Base-by-base conservation (phyloP, 2,329 filamentous ascomycete genomes). In the Calonectria pauciramosa region DNA sequence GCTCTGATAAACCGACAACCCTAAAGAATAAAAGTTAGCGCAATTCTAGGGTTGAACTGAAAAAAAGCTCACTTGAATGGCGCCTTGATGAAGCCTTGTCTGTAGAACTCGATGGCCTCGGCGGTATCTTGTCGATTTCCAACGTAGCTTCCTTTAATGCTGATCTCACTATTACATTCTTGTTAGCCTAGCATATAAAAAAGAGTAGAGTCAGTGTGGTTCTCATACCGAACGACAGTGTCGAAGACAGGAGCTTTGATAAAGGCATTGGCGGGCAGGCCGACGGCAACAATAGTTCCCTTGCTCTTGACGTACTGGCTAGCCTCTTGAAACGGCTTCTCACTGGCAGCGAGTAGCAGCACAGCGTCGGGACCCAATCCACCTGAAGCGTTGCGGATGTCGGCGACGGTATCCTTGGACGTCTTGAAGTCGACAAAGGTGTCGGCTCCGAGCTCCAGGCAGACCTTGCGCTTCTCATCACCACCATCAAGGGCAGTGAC, bases 291-390 rank as follows among this genome's bases (percentile, higher is more conserved):
- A 80, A 98, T 93, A 18, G 91, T 91, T 69, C 96, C 96, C 71
- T 93, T 92, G 71, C 94, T 91, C 73, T 95, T 93, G 74, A 97
- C 93, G 84, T 98, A 98, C 85, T 91, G 93, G 68, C 94, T 92
- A 26, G 96, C 96, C 87, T 98, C 95, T 86, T 98, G 95, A 92
- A 98, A 98, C 32, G 96, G 96, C 88, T 93, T 94, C 90, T 98
- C 95, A 79, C 89, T 91, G 64, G 95, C 95, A 68, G 96, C 96
- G 64, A 98, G 91, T 36, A 98, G 89, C 75, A 98, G 89, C 72
- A 97, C 96, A 18, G 94, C 95, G 81, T 98, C 94, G 3, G 95
- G 95, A 41, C 96, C 96, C 11, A 94, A 89, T 14, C 94, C 94
- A 78, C 95, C 94, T 13, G 91, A 88, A 34, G 91, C 91, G 86